A percentile compares a stretch with the other conserved stretches of the same genome.
Evolutionary conservation across 2,329 filamentous ascomycete species (phyloP).

Genomic region (Beauveria australis): DNA sequence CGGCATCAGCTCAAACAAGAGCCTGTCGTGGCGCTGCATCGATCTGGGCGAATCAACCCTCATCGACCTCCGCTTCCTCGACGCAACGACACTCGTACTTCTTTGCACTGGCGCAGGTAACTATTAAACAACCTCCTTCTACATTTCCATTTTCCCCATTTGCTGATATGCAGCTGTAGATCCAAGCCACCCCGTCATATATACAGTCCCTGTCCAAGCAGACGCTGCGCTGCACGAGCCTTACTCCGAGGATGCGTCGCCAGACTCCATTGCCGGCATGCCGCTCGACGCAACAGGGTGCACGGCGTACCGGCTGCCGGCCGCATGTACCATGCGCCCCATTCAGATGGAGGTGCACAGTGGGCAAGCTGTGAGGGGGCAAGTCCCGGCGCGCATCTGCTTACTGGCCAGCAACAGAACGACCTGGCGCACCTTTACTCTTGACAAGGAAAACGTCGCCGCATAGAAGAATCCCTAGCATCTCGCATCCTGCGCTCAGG

Average conservation of each 20-base stretch:
- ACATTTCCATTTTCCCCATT: neutral
- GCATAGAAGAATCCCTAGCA: neutral
- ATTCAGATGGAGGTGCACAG: conserved; percentile 45
- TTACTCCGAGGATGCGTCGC: conserved; percentile 21
- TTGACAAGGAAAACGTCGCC: neutral
- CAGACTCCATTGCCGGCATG: neutral
- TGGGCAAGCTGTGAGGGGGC: conserved; percentile 33
- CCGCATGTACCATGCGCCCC: conserved; percentile 25
- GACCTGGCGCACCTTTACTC: conserved; percentile 37
- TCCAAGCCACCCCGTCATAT: conserved; percentile 22
- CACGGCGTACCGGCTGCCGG: conserved; percentile 20
- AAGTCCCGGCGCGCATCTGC: conserved; percentile 41
- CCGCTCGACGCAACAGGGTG: conserved; percentile 15
- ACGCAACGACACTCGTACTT: conserved; percentile 52
- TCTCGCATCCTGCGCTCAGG: neutral
- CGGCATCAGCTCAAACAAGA: conserved; percentile 44
- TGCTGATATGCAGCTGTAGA: neutral
- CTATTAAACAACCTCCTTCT: conserved; percentile 2
- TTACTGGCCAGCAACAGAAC: conserved; percentile 40
- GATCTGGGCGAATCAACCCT: conserved; percentile 36
- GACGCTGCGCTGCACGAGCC: conserved; percentile 27
- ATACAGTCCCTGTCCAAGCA: conserved; percentile 30
- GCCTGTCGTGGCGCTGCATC: conserved; percentile 32
- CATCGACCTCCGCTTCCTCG: conserved; percentile 60
- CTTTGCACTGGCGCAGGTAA: conserved; percentile 40